phyloP scores from a whole-genome alignment of 176 grass and related monocot species.

The Carex pumila region DNA sequence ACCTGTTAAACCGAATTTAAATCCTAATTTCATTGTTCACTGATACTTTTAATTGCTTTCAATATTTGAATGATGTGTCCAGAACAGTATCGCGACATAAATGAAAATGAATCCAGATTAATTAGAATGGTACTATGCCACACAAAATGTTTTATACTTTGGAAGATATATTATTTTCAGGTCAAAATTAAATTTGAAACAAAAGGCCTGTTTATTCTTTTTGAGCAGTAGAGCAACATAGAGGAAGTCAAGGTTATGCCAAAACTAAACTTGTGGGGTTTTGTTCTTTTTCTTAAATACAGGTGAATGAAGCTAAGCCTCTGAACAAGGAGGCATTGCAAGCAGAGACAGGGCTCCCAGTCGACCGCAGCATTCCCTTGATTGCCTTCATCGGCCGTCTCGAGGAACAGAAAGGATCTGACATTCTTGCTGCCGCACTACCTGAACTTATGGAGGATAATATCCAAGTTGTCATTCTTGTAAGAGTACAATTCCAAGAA shows the following conservation, averaged over 20 bases:
- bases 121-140: neutral
- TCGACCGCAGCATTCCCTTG: constrained; percentile 51
- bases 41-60: neutral
- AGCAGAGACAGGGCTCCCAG: constrained; percentile 61
- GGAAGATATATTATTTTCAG: constrained; percentile 1
- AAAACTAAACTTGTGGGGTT: neutral
- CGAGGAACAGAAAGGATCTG: constrained; percentile 93
- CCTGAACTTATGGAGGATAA: constrained; percentile 49
- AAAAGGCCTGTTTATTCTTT: neutral
- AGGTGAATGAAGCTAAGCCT: constrained; percentile 65
- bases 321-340: constrained; percentile 90
- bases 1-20: neutral
- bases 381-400: constrained; percentile 81
- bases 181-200: neutral
- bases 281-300: constrained; percentile 39
- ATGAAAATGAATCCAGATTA: neutral
- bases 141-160: neutral
- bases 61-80: neutral
- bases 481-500: constrained; percentile 30
- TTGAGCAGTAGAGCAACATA: neutral
- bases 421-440: constrained; percentile 72
- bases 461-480: constrained; percentile 79
- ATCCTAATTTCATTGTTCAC: neutral
- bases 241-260: neutral
- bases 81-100: neutral